Evolutionary conservation across 805 yeast genomes (phyloP), one percentile per base, ranked within the genome.

Genomic region (Kurtzmaniella cleridarum): DNA sequence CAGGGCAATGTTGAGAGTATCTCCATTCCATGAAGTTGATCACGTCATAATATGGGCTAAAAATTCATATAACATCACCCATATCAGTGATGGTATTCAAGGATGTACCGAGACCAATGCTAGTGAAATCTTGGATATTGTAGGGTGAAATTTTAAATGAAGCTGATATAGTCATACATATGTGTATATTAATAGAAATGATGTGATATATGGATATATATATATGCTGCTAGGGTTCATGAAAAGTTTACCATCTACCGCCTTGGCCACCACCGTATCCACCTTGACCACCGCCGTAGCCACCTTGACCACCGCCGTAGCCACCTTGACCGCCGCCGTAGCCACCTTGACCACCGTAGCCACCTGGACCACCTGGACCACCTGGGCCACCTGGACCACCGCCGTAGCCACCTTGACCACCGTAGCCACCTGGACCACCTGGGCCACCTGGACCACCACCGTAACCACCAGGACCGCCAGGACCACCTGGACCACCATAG

Each of bases 361-460:
- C 35, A 20, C 35, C 35, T 32, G 13, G 26, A 17, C 15, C 32
- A 16, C 34, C 24, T 31, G 7, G 20, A 7, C 27, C 35, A 32
- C 38, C 41, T 12, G 18, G 30, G 14, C 41, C 41, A 5, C 51
- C 50, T 26, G 32, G 40, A 32, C 48, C 47, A 20, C 45, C 42
- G 32, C 5, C 5, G 24, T 8, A 5, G 8, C 24, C 24, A 5
- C 8, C 7, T 20, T 13, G 27, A 12, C 38, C 18, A 26, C 39
- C 34, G 26, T 32, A 27, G 20, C 49, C 44, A 7, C 54, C 52
- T 13, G 37, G 49, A 12, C 49, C 45, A 35, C 34, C 39, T 13
- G 37, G 49, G 10, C 49, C 45, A 35, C 34, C 39, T 23, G 32
- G 35, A 30, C 44, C 39, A 27, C 42, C 41, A 32, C 42, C 41